Conservation (phyloP, 495 filamentous ascomycete species). For the Gamarada debralockiae region DNA sequence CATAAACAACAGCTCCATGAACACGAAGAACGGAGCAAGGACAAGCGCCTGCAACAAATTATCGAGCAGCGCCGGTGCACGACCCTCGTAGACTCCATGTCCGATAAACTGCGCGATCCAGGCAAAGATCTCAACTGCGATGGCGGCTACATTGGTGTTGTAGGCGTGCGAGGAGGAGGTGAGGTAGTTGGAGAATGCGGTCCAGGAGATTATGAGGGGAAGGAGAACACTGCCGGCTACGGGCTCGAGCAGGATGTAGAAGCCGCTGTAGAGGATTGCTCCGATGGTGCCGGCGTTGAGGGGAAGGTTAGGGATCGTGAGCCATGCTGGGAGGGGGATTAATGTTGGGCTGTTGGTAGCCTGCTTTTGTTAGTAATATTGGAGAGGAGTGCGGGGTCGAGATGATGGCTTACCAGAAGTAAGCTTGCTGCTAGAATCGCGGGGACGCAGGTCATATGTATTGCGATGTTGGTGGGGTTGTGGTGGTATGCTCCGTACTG, state of each 20-base stretch:
- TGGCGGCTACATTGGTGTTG: slow-evolving; percentile 66
- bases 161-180: slow-evolving; percentile 57
- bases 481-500: slow-evolving; percentile 96
- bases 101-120: slow-evolving; percentile 92
- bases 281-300: slow-evolving; percentile 76
- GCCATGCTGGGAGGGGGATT: slow-evolving; percentile 63
- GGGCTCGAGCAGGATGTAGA: slow-evolving; percentile 92
- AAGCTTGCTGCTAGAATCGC: slow-evolving; percentile 76
- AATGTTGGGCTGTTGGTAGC: slow-evolving; percentile 71
- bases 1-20: slow-evolving; percentile 90
- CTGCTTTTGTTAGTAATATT: slow-evolving; percentile 36
- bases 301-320: slow-evolving; percentile 72
- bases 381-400: slow-evolving; percentile 2
- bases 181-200: slow-evolving; percentile 73
- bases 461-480: slow-evolving; percentile 81
- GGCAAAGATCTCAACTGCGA: slow-evolving; percentile 60
- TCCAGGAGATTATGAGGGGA: slow-evolving; percentile 66
- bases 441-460: slow-evolving; percentile 90
- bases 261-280: slow-evolving; percentile 62
- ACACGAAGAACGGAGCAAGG: slow-evolving; percentile 97
- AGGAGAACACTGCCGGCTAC: slow-evolving; percentile 76
- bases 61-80: slow-evolving; percentile 85
- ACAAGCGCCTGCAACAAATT: slow-evolving; percentile 88
- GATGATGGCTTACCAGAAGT: slow-evolving; percentile 58
- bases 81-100: slow-evolving; percentile 83